Percentiles rank a stretch among this genome's conserved stretches.
Conservation (phyloP, 345 rosid species). For the Streptanthus diversifolius region DNA sequence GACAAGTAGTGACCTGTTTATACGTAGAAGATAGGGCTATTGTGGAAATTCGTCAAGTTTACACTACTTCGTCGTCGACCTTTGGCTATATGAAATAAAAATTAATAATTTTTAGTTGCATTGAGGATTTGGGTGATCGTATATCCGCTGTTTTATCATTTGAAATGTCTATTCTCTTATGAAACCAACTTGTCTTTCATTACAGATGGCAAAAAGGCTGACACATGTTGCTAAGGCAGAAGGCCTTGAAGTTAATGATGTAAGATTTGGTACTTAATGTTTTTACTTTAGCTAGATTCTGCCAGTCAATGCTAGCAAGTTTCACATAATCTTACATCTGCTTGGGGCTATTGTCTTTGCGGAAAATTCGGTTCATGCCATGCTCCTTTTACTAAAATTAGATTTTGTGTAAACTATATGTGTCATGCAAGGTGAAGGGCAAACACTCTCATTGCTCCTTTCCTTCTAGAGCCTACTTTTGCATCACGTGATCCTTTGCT, state of each 20-base stretch:
- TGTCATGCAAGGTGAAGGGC: not conserved
- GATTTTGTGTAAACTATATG: slow-evolving; percentile 4
- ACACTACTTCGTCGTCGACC: not conserved
- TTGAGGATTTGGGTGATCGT: not conserved
- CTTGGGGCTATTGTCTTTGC: slow-evolving; percentile 1
- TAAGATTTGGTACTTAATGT: slow-evolving; percentile 24
- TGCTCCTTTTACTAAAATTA: not conserved
- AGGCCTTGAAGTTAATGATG: slow-evolving; percentile 82
- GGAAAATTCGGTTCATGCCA: not conserved
- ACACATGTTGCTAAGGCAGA: slow-evolving; percentile 76
- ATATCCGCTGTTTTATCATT: not conserved
- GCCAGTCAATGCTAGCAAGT: slow-evolving; percentile 16
- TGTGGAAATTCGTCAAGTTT: not conserved
- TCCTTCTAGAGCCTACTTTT: not conserved
- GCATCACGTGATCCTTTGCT: not conserved
- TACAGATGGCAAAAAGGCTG: slow-evolving; percentile 93
- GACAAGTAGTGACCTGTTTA: not conserved
- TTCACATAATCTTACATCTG: slow-evolving; percentile 9
- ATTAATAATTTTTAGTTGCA: not conserved
- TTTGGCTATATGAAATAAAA: not conserved
- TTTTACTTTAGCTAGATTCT: slow-evolving; percentile 3
- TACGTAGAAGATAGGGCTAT: not conserved
- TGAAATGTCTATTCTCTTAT: slow-evolving; percentile 9
- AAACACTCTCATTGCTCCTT: slow-evolving; percentile 10
- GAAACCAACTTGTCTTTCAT: slow-evolving; percentile 27